Conservation (phyloP, 345 rosid genomes). For the Citrus mangshanensis region DNA sequence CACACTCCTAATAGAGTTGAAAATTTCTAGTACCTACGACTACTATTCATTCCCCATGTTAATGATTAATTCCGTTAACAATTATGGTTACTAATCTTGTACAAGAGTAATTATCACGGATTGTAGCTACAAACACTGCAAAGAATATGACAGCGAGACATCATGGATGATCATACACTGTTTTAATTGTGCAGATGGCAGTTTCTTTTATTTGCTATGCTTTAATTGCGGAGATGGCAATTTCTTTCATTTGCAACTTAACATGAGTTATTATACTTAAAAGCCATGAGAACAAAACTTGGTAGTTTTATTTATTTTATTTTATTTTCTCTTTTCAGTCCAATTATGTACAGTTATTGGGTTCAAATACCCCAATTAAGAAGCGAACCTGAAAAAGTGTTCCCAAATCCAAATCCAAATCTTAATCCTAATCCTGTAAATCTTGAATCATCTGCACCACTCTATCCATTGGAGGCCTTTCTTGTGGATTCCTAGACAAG, state of each 20-base stretch:
- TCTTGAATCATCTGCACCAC: slow-evolving; percentile 24
- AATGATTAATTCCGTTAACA: no score
- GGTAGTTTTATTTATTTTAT: background rate
- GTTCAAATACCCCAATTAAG: background rate
- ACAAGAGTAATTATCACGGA: background rate
- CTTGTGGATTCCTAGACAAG: slow-evolving; percentile 7
- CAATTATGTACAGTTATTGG: background rate
- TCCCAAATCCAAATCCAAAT: background rate
- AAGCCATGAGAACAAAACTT: background rate
- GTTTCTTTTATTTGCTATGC: no score
- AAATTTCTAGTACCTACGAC: no score
- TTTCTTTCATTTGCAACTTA: no score
- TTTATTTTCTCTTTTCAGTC: background rate
- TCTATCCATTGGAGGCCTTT: slow-evolving; percentile 26
- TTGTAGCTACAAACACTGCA: no score
- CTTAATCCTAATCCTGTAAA: slow-evolving; percentile 6
- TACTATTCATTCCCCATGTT: no score
- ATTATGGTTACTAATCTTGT: background rate
- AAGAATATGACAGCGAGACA: no score
- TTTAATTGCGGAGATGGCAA: no score
- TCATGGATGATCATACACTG: no score
- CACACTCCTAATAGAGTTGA: no score
- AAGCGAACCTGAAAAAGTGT: background rate
- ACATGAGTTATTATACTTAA: background rate
- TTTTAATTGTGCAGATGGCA: no score